Conservation (phyloP, 2,329 filamentous ascomycete species). For the Penicillium decumbens region DNA sequence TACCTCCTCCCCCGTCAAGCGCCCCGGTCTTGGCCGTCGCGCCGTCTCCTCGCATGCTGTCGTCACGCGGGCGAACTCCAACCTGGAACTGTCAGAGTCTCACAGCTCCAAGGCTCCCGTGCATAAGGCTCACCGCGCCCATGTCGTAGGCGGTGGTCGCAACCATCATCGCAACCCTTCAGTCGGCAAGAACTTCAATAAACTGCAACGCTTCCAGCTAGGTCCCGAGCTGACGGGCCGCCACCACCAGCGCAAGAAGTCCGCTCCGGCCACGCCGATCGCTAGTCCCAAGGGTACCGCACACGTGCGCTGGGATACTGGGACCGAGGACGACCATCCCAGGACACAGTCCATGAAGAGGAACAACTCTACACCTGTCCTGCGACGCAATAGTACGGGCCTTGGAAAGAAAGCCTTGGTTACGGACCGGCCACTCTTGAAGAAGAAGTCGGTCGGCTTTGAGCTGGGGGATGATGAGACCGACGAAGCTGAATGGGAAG, state of each 20-base stretch:
- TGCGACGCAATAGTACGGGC: constrained; percentile 38
- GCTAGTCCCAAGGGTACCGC: constrained; percentile 38
- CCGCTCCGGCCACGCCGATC: constrained; percentile 42
- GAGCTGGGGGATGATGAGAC: constrained; percentile 43
- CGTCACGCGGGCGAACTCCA: constrained; percentile 34
- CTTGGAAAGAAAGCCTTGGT: constrained; percentile 39
- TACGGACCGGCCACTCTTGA: constrained; percentile 32
- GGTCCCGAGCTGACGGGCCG: constrained; percentile 29
- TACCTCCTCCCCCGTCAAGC: constrained; percentile 39
- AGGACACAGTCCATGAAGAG: constrained; percentile 41
- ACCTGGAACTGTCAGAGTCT: constrained; percentile 29
- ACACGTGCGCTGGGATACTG: constrained; percentile 41
- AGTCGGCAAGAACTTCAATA: constrained; percentile 43
- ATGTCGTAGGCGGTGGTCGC: constrained; percentile 41
- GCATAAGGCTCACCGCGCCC: constrained; percentile 39
- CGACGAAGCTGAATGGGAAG: constrained; percentile 47
- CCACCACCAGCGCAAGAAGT: constrained; percentile 46
- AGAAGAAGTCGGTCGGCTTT: constrained; percentile 47
- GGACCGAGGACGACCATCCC: constrained; percentile 34
- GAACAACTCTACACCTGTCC: constrained; percentile 43
- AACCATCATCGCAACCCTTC: constrained; percentile 43
- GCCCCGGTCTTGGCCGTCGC: constrained; percentile 38
- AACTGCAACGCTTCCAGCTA: constrained; percentile 39
- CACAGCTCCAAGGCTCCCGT: constrained; percentile 30
- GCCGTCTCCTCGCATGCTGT: constrained; percentile 41